phyloP scores from a whole-genome alignment of 78 protist genomes.

The Dictyostelium citrinum region DNA sequence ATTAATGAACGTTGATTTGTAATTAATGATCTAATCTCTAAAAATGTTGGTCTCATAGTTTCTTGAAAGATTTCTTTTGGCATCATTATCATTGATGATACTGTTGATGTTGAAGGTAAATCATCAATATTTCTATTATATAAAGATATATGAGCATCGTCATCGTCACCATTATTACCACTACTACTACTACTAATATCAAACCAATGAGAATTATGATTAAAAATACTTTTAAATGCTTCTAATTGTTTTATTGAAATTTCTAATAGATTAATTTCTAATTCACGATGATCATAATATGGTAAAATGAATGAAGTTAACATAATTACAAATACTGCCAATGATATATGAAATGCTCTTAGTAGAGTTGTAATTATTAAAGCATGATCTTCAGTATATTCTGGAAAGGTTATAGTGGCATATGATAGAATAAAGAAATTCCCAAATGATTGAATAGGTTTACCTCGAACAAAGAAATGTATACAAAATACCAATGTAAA shows the following conservation, averaged over 20 bases:
- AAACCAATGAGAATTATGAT: neutral
- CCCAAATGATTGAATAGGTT: constrained; percentile 4
- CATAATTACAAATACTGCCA: neutral
- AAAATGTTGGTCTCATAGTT: neutral
- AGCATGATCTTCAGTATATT: neutral
- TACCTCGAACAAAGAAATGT: neutral
- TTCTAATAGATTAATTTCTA: neutral
- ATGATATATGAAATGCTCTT: constrained; percentile 22
- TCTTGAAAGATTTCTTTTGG: neutral
- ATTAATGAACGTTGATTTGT: neutral
- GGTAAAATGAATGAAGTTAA: constrained; percentile 1
- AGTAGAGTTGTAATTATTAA: constrained; percentile 2
- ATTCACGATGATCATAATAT: neutral
- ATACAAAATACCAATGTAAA: neutral
- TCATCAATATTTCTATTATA: neutral
- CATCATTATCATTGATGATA: neutral
- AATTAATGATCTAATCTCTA: neutral
- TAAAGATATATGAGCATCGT: too few relatives aligned
- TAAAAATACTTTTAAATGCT: neutral
- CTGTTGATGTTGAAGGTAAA: neutral
- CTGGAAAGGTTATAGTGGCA: constrained; percentile 30
- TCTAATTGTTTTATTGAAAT: neutral
- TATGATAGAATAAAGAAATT: constrained; percentile 46
- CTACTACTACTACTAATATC: neutral
- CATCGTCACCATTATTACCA: too few relatives aligned